Percentiles rank a stretch among this genome's conserved stretches.
These are phyloP conservation scores for Amaranthus tricolor DNA, from an alignment of 179 eudicot genomes.

Conservation along the genomic window DNA sequence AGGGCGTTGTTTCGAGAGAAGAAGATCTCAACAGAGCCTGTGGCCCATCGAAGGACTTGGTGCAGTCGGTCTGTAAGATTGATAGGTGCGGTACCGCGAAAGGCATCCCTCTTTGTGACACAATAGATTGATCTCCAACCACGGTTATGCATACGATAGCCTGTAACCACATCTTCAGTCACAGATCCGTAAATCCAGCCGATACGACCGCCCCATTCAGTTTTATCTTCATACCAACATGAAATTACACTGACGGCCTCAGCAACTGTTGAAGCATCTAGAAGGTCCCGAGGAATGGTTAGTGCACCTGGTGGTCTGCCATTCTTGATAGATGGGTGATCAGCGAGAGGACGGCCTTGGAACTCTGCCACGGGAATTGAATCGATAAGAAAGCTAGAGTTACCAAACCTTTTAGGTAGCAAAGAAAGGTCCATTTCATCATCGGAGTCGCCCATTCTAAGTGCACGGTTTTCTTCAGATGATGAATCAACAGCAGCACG, in stretches of 20 bases:
- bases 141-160: constrained; percentile 85
- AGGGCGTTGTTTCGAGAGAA: constrained; percentile 68
- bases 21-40: constrained; percentile 84
- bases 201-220: constrained; percentile 70
- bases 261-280: constrained; percentile 86
- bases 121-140: constrained; percentile 85
- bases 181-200: constrained; percentile 86
- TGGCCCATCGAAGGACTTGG: constrained; percentile 85
- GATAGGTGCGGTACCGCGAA: constrained; percentile 76
- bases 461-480: constrained; percentile 18
- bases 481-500: background rate
- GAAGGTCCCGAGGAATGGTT: constrained; percentile 51
- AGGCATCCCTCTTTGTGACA: constrained; percentile 74
- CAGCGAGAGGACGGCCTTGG: constrained; percentile 79
- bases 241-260: constrained; percentile 84
- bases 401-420: constrained; percentile 64
- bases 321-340: constrained; percentile 65
- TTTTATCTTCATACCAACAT: constrained; percentile 79
- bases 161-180: constrained; percentile 82
- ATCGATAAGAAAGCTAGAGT: constrained; percentile 56
- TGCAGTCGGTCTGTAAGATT: constrained; percentile 78
- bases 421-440: constrained; percentile 31
- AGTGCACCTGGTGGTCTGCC: constrained; percentile 81
- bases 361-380: constrained; percentile 70
- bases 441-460: constrained; percentile 33